Evolutionary conservation across 768 basidiomycete species (phyloP), one percentile per base, ranked within the genome.

Genomic region (Serpula lacrymans): DNA sequence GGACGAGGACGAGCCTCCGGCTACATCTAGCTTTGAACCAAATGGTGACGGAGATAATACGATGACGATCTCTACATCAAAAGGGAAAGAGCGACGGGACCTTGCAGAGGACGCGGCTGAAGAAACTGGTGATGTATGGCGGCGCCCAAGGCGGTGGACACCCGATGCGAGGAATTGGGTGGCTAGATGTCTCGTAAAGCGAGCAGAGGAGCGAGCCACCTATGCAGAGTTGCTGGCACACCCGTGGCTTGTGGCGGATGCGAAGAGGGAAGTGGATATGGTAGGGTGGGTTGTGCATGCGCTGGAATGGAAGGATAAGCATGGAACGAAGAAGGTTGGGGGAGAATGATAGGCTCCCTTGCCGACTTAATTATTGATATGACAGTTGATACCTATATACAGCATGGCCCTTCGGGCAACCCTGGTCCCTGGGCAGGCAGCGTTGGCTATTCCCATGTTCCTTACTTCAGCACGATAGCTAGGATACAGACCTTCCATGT

Each of bases 201-300:
- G 82, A 37, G 88, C 95, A 0, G 74, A 79, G 30, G 71, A 69
- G 35, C 69, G 95, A 37, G 88, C 91, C 7, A 89, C 80, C 0
- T 99, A 97, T 60, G 74, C 77, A 21, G 79, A 94, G 50, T 64
- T 99, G 26, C 68, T 96, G 45, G 86, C 78, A 39, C 90, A 94
- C 59, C 84, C 87, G 0, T 95, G 89, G 74, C 71, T 95, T 35
- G 64, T 67, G 13, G 69, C 71, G 21, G 85, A 90, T 44, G 57
- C 54, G 6, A 62, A 64, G 12, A 70, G 79, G 5, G 64, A 80
- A 6, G 88, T 93, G 13, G 86, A 95, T 57, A 92, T 96, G 90
- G 72, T 70, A 23, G 77, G 68, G 9, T 97, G 93, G 93, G 87
- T 93, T 9, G 68, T 67, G 16, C 59, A 56, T 23, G 84, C 85